These are phyloP conservation scores for Apiotrichum sp. DNA, from an alignment of 1,284 basidiomycete species.

Conservation along the genomic window DNA sequence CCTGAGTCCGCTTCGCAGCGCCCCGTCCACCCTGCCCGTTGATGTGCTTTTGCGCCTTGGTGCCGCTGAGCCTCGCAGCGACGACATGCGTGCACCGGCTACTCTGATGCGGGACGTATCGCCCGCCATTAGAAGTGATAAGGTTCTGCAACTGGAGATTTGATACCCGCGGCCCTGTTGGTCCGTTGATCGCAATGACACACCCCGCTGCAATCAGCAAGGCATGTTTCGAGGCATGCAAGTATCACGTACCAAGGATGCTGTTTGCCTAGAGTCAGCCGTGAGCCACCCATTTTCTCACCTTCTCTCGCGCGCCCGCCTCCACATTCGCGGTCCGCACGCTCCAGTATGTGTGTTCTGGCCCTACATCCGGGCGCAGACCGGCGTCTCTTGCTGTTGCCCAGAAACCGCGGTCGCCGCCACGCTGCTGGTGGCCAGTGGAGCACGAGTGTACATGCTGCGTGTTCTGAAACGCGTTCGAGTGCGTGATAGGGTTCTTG, in stretches of 20 bases:
- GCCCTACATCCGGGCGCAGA: slow-evolving; percentile 10
- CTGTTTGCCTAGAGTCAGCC: neutral
- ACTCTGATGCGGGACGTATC: slow-evolving; percentile 31
- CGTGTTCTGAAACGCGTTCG: slow-evolving; percentile 34
- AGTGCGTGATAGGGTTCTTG: slow-evolving; percentile 41
- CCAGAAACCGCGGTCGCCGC: slow-evolving; percentile 32
- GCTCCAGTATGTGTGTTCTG: slow-evolving; percentile 37
- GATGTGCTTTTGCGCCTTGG: slow-evolving; percentile 46
- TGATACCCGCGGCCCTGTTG: slow-evolving; percentile 40
- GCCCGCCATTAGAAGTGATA: slow-evolving; percentile 43
- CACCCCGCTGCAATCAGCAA: slow-evolving; percentile 26
- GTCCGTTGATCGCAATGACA: slow-evolving; percentile 46
- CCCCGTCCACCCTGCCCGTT: slow-evolving; percentile 36
- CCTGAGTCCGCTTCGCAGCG: slow-evolving; percentile 30
- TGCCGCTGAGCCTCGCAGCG: slow-evolving; percentile 39
- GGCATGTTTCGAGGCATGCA: no score
- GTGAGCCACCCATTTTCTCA: slow-evolving; percentile 6
- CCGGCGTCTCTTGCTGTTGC: neutral
- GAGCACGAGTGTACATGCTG: slow-evolving; percentile 40
- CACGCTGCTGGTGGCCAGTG: slow-evolving; percentile 42
- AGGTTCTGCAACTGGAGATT: slow-evolving; percentile 46
- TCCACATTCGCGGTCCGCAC: slow-evolving; percentile 38
- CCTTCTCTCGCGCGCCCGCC: slow-evolving; percentile 33
- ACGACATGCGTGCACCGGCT: slow-evolving; percentile 43
- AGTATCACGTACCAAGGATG: neutral